Conservation (phyloP, 306 rosid genomes). For the Sicyos edulis region DNA sequence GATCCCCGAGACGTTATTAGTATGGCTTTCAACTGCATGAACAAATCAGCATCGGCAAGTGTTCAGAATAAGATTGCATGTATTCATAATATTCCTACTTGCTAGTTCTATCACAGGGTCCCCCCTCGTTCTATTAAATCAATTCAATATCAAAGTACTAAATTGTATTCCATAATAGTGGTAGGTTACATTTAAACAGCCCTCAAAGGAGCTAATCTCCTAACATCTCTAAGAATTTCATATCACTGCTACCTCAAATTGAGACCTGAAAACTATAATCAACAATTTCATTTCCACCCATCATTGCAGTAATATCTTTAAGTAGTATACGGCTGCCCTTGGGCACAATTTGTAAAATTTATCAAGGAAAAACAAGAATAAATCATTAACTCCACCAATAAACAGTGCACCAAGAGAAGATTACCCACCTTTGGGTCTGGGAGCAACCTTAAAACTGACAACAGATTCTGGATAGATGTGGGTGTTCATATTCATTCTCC, state of each 20-base stretch:
- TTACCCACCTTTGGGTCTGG: constrained; percentile 60
- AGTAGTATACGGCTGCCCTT: background rate
- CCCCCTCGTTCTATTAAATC: too few relatives aligned
- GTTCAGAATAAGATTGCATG: background rate
- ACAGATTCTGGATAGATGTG: constrained; percentile 78
- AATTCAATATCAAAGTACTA: too few relatives aligned
- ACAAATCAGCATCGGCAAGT: constrained; percentile 22
- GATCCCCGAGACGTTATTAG: constrained; percentile 42
- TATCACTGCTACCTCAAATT: background rate
- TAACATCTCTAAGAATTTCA: too few relatives aligned
- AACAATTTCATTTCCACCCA: background rate
- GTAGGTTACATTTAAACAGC: too few relatives aligned
- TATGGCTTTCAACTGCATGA: constrained; percentile 29
- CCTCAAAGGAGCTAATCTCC: too few relatives aligned
- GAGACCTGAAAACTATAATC: background rate
- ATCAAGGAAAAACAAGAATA: background rate
- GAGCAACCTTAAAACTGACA: constrained; percentile 62
- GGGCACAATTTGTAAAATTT: background rate
- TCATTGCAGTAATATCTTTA: constrained; percentile 7
- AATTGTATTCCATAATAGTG: too few relatives aligned
- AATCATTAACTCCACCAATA: background rate
- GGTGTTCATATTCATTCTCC: constrained; percentile 78
- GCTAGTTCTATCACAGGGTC: too few relatives aligned
- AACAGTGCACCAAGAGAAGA: constrained; percentile 11
- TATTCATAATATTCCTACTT: constrained; percentile 1